These are phyloP conservation scores for Euphrasia arctica DNA, from an alignment of 305 asterid species.

Conservation along the genomic window DNA sequence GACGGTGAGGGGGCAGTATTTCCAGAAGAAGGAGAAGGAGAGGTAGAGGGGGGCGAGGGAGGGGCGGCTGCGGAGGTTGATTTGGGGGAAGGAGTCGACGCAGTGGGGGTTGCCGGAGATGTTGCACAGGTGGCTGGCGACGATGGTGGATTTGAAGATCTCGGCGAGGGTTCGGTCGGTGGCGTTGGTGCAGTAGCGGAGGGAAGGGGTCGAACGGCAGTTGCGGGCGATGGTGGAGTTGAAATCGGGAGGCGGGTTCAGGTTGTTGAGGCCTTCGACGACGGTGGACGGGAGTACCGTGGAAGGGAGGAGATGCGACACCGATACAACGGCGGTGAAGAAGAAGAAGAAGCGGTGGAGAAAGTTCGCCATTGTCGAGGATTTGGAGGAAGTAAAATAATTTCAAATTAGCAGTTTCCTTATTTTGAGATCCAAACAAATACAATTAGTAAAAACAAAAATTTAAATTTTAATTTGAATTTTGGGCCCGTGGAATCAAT, in stretches of 20 bases:
- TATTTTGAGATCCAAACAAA: no score
- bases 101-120: constrained; percentile 49
- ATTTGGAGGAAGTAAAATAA: no score
- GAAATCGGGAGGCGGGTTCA: constrained; percentile 52
- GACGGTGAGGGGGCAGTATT: constrained; percentile 48
- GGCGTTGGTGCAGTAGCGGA: constrained; percentile 50
- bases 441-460: no score
- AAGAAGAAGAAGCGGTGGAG: constrained; percentile 25
- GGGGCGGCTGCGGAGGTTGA: constrained; percentile 44
- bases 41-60: constrained; percentile 51
- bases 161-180: constrained; percentile 33
- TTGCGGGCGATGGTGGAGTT: constrained; percentile 48
- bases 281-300: constrained; percentile 32
- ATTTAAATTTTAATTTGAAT: no score
- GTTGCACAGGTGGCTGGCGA: constrained; percentile 58
- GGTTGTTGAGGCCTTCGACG: constrained; percentile 48
- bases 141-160: constrained; percentile 56
- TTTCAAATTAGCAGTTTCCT: no score
- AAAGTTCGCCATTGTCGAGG: constrained; percentile 25
- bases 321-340: constrained; percentile 13
- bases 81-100: constrained; percentile 44
- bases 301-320: constrained; percentile 6
- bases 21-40: constrained; percentile 61
- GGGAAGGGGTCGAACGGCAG: constrained; percentile 48
- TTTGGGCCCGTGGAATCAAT: no score